Evolutionary conservation across 441 rosid genomes (phyloP).

Genomic region (Adansonia grandidieri): DNA sequence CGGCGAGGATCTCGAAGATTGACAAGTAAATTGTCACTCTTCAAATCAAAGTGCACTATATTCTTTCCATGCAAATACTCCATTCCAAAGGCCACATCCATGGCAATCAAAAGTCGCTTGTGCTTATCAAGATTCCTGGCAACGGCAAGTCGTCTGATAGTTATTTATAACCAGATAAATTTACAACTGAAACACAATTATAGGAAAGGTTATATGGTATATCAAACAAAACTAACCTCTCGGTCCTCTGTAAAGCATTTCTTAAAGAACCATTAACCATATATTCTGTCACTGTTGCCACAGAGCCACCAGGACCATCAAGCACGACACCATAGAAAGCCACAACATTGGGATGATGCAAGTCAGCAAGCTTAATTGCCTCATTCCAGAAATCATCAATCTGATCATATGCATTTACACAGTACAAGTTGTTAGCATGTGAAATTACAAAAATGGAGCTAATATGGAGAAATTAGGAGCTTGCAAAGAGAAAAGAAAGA

Average conservation of each 20-base stretch:
- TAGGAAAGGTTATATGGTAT: not conserved
- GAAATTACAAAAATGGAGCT: constrained; percentile 10
- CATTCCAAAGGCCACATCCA: constrained; percentile 80
- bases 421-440: not conserved
- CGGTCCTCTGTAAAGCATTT: constrained; percentile 56
- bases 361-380: constrained; percentile 77
- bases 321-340: constrained; percentile 88
- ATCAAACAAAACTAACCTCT: constrained; percentile 38
- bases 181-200: not conserved
- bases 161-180: not conserved
- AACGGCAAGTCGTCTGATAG: not conserved
- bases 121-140: constrained; percentile 42
- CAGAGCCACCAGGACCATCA: constrained; percentile 65
- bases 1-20: constrained; percentile 61
- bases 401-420: constrained; percentile 28
- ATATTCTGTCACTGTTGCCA: constrained; percentile 68
- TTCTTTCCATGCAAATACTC: constrained; percentile 70
- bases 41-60: constrained; percentile 74
- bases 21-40: constrained; percentile 69
- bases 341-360: constrained; percentile 94
- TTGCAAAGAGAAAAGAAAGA: constrained; percentile 1
- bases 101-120: constrained; percentile 60
- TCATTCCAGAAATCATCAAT: constrained; percentile 75
- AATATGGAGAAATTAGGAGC: not conserved
- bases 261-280: constrained; percentile 77